phyloP scores from a whole-genome alignment of 2,329 filamentous ascomycete species.

The Tolypocladium pustulatum region DNA sequence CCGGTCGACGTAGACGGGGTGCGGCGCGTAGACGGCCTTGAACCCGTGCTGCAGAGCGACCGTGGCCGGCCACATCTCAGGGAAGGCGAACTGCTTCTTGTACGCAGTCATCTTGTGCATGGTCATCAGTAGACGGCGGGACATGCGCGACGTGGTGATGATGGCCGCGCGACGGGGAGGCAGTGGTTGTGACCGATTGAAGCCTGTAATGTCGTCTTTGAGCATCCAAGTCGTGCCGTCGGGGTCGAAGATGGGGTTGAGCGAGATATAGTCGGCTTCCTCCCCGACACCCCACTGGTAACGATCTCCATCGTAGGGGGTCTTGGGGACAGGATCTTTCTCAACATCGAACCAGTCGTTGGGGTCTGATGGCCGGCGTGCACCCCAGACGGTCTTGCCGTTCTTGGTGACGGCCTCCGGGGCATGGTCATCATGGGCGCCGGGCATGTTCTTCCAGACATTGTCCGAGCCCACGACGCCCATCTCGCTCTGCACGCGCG shows the following conservation, averaged over 20 bases:
- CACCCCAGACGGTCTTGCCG: conserved; percentile 73
- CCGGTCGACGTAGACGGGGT: conserved; percentile 80
- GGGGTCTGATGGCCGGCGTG: conserved; percentile 56
- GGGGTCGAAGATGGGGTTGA: conserved; percentile 88
- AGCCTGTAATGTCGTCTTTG: conserved; percentile 73
- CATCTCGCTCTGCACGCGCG: conserved; percentile 64
- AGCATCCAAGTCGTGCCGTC: conserved; percentile 78
- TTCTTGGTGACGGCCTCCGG: conserved; percentile 24
- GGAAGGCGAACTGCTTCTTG: conserved; percentile 82
- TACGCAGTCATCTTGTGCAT: conserved; percentile 89
- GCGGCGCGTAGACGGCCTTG: conserved; percentile 85
- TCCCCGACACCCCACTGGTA: conserved; percentile 84
- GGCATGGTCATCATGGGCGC: conserved; percentile 26
- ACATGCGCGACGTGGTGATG: conserved; percentile 80
- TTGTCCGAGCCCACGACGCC: conserved; percentile 56
- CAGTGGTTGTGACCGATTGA: conserved; percentile 51
- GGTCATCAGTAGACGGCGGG: conserved; percentile 62
- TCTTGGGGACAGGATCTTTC: conserved; percentile 64
- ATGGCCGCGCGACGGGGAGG: conserved; percentile 73
- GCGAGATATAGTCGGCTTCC: conserved; percentile 82
- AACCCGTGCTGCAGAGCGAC: conserved; percentile 82
- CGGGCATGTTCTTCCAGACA: conserved; percentile 47
- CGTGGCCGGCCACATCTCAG: conserved; percentile 92
- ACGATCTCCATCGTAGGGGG: conserved; percentile 62
- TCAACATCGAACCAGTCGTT: conserved; percentile 63